phyloP scores from a whole-genome alignment of 345 rosid species.

The Orychophragmus violaceus region DNA sequence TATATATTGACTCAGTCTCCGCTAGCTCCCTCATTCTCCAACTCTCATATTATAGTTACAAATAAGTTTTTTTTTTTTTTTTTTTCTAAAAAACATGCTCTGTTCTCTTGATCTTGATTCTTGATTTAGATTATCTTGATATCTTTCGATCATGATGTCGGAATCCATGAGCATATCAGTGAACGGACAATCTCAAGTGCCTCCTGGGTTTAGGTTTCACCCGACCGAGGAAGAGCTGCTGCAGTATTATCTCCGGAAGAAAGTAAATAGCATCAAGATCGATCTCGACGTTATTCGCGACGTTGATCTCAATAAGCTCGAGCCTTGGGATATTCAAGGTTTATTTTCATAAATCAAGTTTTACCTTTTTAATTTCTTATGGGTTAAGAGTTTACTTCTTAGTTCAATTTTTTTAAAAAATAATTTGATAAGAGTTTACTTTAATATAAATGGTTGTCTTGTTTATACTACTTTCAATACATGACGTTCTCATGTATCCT shows the following conservation, averaged over 20 bases:
- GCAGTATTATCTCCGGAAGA: slow-evolving; percentile 67
- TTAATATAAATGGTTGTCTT: neutral
- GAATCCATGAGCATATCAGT: slow-evolving; percentile 73
- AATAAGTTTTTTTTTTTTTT: too few relatives aligned
- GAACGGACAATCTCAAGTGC: slow-evolving; percentile 77
- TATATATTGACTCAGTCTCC: slow-evolving; percentile 16
- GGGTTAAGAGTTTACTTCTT: neutral
- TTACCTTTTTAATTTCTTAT: neutral
- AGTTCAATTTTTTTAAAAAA: neutral
- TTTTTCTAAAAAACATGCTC: neutral
- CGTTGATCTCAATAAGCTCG: slow-evolving; percentile 83
- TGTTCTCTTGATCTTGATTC: slow-evolving; percentile 9
- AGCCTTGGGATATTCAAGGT: slow-evolving; percentile 98
- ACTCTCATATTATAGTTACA: slow-evolving; percentile 13
- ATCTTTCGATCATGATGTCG: slow-evolving; percentile 33
- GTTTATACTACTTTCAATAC: slow-evolving; percentile 20
- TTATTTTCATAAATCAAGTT: neutral
- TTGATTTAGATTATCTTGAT: neutral
- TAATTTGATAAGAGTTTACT: neutral
- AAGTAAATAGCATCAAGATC: slow-evolving; percentile 56
- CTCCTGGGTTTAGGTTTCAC: slow-evolving; percentile 84
- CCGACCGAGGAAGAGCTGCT: slow-evolving; percentile 85
- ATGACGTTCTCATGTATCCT: slow-evolving; percentile 18
- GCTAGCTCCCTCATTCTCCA: slow-evolving; percentile 20
- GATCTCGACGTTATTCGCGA: slow-evolving; percentile 75